Evolutionary conservation across 176 grass and related monocot species (phyloP).

Genomic region (Avena sativa): DNA sequence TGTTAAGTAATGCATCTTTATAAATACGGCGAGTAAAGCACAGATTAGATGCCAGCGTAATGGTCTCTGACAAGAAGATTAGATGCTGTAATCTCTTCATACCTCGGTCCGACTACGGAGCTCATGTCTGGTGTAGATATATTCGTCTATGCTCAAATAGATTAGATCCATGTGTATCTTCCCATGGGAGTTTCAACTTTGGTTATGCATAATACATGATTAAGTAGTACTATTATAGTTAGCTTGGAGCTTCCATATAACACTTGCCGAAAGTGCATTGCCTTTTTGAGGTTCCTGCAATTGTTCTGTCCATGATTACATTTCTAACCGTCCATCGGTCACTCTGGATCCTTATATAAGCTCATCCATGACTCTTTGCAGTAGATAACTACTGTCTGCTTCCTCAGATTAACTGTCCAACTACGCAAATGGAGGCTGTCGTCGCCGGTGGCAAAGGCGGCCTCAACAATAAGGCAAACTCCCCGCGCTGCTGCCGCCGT

Average conservation of each 20-base stretch:
- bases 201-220: background rate
- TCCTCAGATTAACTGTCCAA: background rate
- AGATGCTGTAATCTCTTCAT: background rate
- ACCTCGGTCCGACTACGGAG: background rate
- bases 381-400: background rate
- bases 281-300: conserved; percentile 14
- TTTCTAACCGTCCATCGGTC: background rate
- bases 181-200: background rate
- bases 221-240: background rate
- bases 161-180: background rate
- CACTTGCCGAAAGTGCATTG: conserved; percentile 45
- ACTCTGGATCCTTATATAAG: conserved; percentile 9
- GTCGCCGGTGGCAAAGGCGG: background rate
- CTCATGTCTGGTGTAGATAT: background rate
- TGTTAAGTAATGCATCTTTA: conserved; percentile 14
- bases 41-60: background rate
- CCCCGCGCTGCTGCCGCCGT: background rate
- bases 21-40: conserved; percentile 5
- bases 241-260: conserved; percentile 6
- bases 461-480: background rate
- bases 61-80: background rate
- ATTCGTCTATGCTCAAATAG: background rate
- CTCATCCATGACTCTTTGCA: background rate
- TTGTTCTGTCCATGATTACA: background rate
- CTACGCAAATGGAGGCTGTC: background rate